phyloP scores from a whole-genome alignment of 2,329 filamentous ascomycete species.

The Pezicula rhizophila region DNA sequence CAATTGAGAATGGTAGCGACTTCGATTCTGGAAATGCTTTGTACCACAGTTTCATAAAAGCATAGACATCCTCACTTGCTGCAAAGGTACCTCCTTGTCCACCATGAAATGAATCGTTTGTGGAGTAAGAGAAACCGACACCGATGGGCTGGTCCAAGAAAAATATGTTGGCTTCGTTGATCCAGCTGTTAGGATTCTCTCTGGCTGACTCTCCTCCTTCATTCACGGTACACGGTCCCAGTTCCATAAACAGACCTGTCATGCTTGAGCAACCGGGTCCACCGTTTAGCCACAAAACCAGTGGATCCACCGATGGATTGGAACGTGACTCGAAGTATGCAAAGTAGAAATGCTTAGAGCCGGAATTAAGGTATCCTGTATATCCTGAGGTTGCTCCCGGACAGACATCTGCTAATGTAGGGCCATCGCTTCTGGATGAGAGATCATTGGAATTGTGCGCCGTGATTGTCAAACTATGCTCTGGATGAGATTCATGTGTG shows the following conservation, averaged over 20 bases:
- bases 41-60: constrained; percentile 18
- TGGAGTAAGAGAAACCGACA: constrained; percentile 32
- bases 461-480: constrained; percentile 15
- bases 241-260: constrained; percentile 36
- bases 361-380: constrained; percentile 16
- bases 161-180: constrained; percentile 32
- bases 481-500: constrained; percentile 17
- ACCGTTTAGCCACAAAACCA: constrained; percentile 26
- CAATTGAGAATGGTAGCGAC: constrained; percentile 6
- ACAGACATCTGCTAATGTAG: constrained; percentile 11
- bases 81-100: constrained; percentile 13
- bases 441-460: constrained; percentile 5
- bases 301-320: not conserved
- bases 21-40: not conserved
- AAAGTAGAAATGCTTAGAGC: constrained; percentile 17
- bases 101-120: constrained; percentile 10
- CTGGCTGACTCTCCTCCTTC: constrained; percentile 29
- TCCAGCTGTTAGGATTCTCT: constrained; percentile 33
- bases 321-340: constrained; percentile 16
- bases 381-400: constrained; percentile 17
- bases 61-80: constrained; percentile 18
- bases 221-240: constrained; percentile 39
- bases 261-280: constrained; percentile 35
- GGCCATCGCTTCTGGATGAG: constrained; percentile 3
- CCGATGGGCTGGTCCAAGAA: constrained; percentile 33